These are phyloP conservation scores for Collybiopsis luxurians DNA, from an alignment of 768 basidiomycete species.

Conservation along the genomic window DNA sequence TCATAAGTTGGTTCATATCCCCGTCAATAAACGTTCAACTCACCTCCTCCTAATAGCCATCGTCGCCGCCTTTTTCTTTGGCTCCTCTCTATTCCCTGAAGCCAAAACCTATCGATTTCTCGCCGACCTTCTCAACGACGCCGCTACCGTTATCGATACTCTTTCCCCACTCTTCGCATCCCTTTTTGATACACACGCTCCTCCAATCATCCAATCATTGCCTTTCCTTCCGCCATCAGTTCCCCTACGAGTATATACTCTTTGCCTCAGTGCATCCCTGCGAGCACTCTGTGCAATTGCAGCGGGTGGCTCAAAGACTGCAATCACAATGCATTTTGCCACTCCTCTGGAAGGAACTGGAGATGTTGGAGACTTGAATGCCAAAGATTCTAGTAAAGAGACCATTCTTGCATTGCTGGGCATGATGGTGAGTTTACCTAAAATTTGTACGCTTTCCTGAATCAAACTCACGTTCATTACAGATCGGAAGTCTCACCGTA, in stretches of 20 bases:
- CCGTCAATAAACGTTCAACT: neutral
- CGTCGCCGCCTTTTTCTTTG: constrained; percentile 55
- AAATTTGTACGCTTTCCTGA: neutral
- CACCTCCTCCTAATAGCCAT: constrained; percentile 46
- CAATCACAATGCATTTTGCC: constrained; percentile 65
- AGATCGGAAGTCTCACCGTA: constrained; percentile 63
- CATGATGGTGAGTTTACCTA: constrained; percentile 50
- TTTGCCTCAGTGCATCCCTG: constrained; percentile 59
- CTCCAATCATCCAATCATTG: neutral
- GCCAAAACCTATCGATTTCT: constrained; percentile 68
- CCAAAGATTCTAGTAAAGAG: constrained; percentile 72
- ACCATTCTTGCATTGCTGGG: constrained; percentile 66
- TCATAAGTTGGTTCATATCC: constrained; percentile 41
- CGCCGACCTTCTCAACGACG: constrained; percentile 66
- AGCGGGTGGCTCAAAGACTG: constrained; percentile 69
- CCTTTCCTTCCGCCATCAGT: constrained; percentile 34
- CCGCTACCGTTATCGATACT: constrained; percentile 56
- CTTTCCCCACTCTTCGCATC: constrained; percentile 43
- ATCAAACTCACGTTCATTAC: neutral
- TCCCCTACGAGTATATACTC: constrained; percentile 38
- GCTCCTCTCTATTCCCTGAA: constrained; percentile 65
- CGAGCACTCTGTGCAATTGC: constrained; percentile 61
- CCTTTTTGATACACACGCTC: neutral
- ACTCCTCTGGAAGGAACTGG: constrained; percentile 47
- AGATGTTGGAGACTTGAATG: constrained; percentile 69